These are phyloP conservation scores for Lactarius akahatsu DNA, from an alignment of 768 basidiomycete species.

Conservation along the genomic window DNA sequence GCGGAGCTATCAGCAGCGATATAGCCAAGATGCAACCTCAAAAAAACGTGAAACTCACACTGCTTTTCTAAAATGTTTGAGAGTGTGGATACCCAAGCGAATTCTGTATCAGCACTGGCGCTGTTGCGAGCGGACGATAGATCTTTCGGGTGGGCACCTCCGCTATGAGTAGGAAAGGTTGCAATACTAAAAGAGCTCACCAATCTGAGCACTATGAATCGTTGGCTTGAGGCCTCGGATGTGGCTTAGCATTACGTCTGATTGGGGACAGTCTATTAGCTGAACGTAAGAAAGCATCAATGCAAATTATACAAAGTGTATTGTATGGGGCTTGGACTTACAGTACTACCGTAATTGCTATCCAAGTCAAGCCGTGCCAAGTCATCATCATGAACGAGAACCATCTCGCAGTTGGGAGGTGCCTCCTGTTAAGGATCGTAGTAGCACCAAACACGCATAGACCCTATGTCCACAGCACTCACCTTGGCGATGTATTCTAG, in stretches of 20 bases:
- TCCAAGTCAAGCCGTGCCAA: neutral
- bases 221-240: neutral
- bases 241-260: neutral
- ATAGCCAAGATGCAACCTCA: neutral
- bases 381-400: neutral
- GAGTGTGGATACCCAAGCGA: neutral
- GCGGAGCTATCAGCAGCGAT: neutral
- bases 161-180: too few relatives aligned
- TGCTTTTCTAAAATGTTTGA: neutral
- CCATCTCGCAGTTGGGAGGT: too few relatives aligned
- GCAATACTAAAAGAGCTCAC: neutral
- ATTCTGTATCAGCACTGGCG: neutral
- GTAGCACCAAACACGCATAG: too few relatives aligned
- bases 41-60: neutral
- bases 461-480: neutral
- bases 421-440: too few relatives aligned
- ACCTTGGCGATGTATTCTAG: neutral
- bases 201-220: neutral
- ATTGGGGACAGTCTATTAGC: too few relatives aligned
- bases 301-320: neutral
- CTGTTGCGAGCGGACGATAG: neutral
- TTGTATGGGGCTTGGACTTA: neutral
- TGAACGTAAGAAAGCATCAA: neutral
- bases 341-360: too few relatives aligned
- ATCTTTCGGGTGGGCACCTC: neutral